Conservation (phyloP, 768 basidiomycete species). For the Leucocoprinus leucothites region DNA sequence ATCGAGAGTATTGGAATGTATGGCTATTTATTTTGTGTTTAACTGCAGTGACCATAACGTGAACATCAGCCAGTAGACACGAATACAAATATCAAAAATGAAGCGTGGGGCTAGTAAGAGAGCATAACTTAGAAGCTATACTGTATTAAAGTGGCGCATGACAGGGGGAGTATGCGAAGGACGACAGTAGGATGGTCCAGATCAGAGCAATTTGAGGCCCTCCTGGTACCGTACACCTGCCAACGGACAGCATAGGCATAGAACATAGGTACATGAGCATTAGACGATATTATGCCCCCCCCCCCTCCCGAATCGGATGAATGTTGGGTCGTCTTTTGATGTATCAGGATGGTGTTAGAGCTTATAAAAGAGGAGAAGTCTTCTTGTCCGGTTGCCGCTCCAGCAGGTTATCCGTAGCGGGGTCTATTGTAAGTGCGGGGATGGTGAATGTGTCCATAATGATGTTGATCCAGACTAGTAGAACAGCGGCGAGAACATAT, state of each 20-base stretch:
- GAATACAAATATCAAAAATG: no score
- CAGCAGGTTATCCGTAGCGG: conserved; percentile 76
- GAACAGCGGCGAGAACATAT: conserved; percentile 91
- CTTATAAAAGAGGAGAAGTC: conserved; percentile 85
- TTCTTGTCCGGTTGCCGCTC: conserved; percentile 91
- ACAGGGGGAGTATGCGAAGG: no score
- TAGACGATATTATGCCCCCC: not conserved
- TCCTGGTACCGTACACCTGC: no score
- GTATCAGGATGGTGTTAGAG: conserved; percentile 89
- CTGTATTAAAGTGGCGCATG: no score
- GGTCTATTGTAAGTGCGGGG: conserved; percentile 95
- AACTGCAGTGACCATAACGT: no score
- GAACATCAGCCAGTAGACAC: no score
- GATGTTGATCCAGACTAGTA: conserved; percentile 97
- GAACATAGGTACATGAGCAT: not conserved
- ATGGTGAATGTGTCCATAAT: conserved; percentile 99
- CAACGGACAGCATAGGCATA: not conserved
- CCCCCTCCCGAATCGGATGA: conserved; percentile 2
- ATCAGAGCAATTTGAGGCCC: no score
- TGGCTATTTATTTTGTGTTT: no score
- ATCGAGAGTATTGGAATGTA: no score
- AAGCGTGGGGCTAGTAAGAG: no score
- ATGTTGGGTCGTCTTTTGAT: conserved; percentile 57
- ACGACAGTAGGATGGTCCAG: no score
- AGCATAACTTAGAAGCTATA: no score